Evolutionary conservation across 2,329 filamentous ascomycete species (phyloP).

Genomic region (Monosporascus sp.): DNA sequence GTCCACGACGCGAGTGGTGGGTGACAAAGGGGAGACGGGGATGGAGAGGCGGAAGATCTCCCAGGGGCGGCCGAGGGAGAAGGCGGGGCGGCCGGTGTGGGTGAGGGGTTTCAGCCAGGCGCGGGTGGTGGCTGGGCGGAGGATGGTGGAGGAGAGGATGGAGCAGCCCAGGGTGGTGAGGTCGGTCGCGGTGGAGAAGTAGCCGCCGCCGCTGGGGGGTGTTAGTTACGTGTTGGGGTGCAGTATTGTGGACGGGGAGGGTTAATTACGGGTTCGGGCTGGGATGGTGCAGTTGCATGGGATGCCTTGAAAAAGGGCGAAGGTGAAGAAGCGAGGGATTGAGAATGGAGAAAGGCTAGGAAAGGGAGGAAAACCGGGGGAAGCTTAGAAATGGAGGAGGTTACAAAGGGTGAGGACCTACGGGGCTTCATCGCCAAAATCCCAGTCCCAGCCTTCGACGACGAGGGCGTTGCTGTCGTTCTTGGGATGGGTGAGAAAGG

Average conservation of each 20-base stretch:
- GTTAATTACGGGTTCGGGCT: no score
- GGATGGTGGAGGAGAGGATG: slow-evolving; percentile 14
- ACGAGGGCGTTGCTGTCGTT: slow-evolving; percentile 21
- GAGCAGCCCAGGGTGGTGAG: slow-evolving; percentile 19
- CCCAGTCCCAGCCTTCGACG: slow-evolving; percentile 17
- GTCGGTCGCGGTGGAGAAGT: slow-evolving; percentile 12
- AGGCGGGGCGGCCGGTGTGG: slow-evolving; percentile 12
- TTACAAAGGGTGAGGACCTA: no score
- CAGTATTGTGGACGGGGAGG: no score
- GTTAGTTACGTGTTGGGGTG: slow-evolving; percentile 3
- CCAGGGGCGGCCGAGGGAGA: slow-evolving; percentile 21
- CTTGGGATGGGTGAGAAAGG: no score
- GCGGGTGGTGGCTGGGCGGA: slow-evolving; percentile 15
- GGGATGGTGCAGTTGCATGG: no score
- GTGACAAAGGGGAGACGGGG: not conserved
- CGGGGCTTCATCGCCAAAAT: slow-evolving; percentile 10
- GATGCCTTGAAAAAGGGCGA: no score
- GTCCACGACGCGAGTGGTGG: slow-evolving; percentile 5
- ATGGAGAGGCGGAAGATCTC: slow-evolving; percentile 16
- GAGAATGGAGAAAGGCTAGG: no score
- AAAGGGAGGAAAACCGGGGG: no score
- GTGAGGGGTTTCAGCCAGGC: slow-evolving; percentile 20
- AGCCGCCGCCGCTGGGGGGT: slow-evolving; percentile 11
- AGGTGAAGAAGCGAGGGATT: no score
- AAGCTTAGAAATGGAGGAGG: no score